Percentiles rank a stretch among this genome's conserved stretches.
phyloP scores from a whole-genome alignment of 139 green algal genomes.

The Tetraselmis striata region DNA sequence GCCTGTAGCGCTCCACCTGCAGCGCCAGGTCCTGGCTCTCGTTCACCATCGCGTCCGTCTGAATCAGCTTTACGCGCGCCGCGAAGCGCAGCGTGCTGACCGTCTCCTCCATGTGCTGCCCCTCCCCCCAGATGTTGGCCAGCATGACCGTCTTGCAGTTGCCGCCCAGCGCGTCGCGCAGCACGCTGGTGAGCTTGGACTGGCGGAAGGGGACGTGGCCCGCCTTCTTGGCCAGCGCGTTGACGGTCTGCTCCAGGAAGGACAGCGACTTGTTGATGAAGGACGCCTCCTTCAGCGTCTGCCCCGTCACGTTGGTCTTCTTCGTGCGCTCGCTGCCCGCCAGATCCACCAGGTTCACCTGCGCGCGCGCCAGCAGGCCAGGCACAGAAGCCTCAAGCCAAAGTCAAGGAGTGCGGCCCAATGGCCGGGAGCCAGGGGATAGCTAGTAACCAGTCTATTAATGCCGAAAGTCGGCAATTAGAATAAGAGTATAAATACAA shows the following conservation, averaged over 20 bases:
- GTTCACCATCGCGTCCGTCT: slow-evolving; percentile 52
- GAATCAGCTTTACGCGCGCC: slow-evolving; percentile 34
- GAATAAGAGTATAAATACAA: too few relatives aligned
- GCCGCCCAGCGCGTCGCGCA: slow-evolving; percentile 66
- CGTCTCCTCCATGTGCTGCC: slow-evolving; percentile 59
- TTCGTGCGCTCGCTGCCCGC: slow-evolving; percentile 76
- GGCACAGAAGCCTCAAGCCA: too few relatives aligned
- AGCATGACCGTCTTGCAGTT: slow-evolving; percentile 78
- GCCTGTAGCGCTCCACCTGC: slow-evolving; percentile 51
- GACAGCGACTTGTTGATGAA: slow-evolving; percentile 81
- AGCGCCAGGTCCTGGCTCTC: slow-evolving; percentile 62
- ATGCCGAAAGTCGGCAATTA: too few relatives aligned
- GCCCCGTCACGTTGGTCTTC: slow-evolving; percentile 52
- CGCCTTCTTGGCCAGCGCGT: slow-evolving; percentile 47
- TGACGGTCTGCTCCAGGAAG: slow-evolving; percentile 79
- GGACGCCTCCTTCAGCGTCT: slow-evolving; percentile 57
- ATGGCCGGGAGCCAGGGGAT: too few relatives aligned
- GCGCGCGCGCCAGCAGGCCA: slow-evolving; percentile 1
- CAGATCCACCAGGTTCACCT: slow-evolving; percentile 69
- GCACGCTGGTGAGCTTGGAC: slow-evolving; percentile 67
- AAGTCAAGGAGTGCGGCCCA: too few relatives aligned
- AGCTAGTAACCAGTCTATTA: too few relatives aligned
- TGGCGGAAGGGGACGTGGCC: slow-evolving; percentile 66
- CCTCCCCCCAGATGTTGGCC: slow-evolving; percentile 66
- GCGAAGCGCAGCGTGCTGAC: slow-evolving; percentile 70